Conservation (phyloP, 139 green algal genomes). For the Tetradesmus lagerheimii region DNA sequence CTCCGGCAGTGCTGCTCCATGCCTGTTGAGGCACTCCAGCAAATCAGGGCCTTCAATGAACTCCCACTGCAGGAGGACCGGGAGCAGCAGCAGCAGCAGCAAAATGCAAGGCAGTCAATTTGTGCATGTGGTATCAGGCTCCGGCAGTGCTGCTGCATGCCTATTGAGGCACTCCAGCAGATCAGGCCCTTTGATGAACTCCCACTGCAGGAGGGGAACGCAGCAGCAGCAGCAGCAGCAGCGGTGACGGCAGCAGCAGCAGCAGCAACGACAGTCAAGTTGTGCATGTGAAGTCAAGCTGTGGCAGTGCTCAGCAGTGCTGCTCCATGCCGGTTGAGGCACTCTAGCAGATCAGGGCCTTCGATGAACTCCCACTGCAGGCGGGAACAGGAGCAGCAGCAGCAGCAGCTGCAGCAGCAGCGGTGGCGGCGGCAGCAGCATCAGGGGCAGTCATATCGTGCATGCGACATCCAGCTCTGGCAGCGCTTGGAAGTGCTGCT, state of each 20-base stretch:
- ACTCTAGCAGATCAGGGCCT: not conserved
- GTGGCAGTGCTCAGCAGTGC: no score
- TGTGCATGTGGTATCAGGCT: no score
- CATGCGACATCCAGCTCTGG: no score
- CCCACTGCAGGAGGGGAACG: constrained; percentile 71
- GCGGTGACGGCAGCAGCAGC: no score
- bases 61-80: constrained; percentile 75
- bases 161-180: constrained; percentile 91
- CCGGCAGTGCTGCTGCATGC: constrained; percentile 65
- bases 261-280: no score
- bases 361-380: no score
- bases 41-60: constrained; percentile 85
- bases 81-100: not conserved
- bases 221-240: no score
- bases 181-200: constrained; percentile 85
- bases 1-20: constrained; percentile 71
- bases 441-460: no score
- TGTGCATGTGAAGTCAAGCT: no score
- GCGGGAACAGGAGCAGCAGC: not conserved
- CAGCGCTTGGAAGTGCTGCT: no score
- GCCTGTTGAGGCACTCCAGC: constrained; percentile 88
- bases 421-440: no score
- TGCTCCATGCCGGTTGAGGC: not conserved
- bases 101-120: no score
- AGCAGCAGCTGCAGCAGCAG: not conserved